Percentiles rank a stretch among this genome's conserved stretches.
Evolutionary conservation across 371 early-diverging fungal species (phyloP).

Genomic region (Mortierella sp.): DNA sequence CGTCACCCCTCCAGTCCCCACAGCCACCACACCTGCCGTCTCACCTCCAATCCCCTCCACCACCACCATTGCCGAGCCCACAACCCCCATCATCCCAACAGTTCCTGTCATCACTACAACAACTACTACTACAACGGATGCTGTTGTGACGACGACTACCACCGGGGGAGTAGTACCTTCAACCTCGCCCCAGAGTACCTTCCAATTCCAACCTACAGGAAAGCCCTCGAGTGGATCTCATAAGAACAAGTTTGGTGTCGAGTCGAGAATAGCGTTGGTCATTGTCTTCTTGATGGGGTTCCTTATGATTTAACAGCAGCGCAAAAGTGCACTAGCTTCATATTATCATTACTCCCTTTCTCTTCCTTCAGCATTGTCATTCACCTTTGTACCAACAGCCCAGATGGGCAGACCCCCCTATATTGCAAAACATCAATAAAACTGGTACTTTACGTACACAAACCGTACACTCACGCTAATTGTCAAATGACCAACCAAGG

Average conservation of each 20-base stretch:
- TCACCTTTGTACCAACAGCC: background rate
- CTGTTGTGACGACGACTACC: background rate
- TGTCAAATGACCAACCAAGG: no score
- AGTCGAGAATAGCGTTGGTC: constrained; percentile 38
- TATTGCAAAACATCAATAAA: background rate
- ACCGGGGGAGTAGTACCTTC: background rate
- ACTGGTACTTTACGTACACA: background rate
- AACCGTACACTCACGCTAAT: background rate
- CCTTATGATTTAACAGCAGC: constrained; percentile 24
- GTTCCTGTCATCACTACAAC: background rate
- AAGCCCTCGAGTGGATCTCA: constrained; percentile 35
- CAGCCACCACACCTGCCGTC: background rate
- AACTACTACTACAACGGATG: background rate
- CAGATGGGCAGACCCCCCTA: background rate
- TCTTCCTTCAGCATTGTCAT: background rate
- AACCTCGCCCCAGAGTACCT: constrained; percentile 18
- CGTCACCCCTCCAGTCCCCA: background rate
- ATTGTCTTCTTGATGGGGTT: constrained; percentile 37
- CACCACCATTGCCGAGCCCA: background rate
- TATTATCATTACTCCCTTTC: background rate
- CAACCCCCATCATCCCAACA: background rate
- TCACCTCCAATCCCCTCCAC: background rate
- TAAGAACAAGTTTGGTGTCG: constrained; percentile 23
- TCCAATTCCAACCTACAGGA: constrained; percentile 52
- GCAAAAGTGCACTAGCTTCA: background rate